Evolutionary conservation across 768 basidiomycete species (phyloP).

Genomic region (Tylopilus rubrobrunneus): DNA sequence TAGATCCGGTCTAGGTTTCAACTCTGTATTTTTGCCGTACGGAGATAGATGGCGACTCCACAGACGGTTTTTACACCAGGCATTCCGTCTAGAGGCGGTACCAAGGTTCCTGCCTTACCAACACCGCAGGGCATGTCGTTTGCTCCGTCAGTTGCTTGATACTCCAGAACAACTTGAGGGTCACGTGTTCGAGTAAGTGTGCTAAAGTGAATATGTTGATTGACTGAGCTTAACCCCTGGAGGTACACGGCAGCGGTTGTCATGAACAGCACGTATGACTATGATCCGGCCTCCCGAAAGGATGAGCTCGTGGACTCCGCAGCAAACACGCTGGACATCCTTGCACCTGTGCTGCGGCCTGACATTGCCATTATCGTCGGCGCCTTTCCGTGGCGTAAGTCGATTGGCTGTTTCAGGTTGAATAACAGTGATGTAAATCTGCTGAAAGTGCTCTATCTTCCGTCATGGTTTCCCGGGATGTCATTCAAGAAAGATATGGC

Average conservation of each 20-base stretch:
- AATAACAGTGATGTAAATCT: too few relatives aligned
- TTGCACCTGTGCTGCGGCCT: neutral
- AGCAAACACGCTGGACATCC: neutral
- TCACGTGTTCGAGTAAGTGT: neutral
- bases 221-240: neutral
- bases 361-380: neutral
- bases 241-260: conserved; percentile 5
- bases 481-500: neutral
- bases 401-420: neutral
- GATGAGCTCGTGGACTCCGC: conserved; percentile 3
- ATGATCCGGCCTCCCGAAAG: neutral
- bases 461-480: neutral
- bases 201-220: neutral
- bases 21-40: neutral
- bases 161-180: neutral
- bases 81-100: neutral
- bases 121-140: neutral
- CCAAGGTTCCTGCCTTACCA: neutral
- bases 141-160: neutral
- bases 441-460: neutral
- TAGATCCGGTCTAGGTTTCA: neutral
- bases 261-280: conserved; percentile 1
- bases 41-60: neutral
- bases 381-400: neutral
- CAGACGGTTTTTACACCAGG: neutral